Evolutionary conservation across 495 filamentous ascomycete species (phyloP), one percentile per base, ranked within the genome.

Genomic region (Penicillium waksmanii): DNA sequence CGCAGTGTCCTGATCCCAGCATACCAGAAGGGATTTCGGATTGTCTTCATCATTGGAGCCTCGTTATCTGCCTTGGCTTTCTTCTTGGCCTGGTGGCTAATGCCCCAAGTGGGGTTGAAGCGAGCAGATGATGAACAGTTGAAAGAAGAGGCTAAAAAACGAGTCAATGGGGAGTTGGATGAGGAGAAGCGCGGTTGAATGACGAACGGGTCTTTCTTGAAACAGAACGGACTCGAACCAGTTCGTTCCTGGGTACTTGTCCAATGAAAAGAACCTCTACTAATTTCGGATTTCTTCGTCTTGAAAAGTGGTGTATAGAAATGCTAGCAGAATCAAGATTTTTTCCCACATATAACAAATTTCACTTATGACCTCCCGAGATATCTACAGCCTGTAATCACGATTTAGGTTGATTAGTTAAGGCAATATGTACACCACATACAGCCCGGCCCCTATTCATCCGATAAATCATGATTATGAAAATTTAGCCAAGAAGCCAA

Each of bases 21-120:
- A 0, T 84, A 84, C 49, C 72, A 75, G 40, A 71, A 65, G 18
- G 82, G 80, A 2, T 84, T 84, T 53, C 68, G 75, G 13, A 76
- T 80, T 25, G 79, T 84, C 46, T 84, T 84, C 51, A 60, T 81
- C 6, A 67, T 82, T 3, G 77, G 79, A 3, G 80, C 81, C 6
- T 71, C 65, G 0, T 53, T 84, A 12, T 71, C 80, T n/a, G 77
- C 76, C 0, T 40, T 81, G 5, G 77, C 80, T 10, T 77, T 82
- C 51, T 49, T 76, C 10, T 49, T 84, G 31, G 73, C 81, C 10
- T 64, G 66, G 50, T 70, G 66, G 50, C 65, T 83, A 27, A 79
- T 84, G 71, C 79, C 77, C 7, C 78, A 83, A 53, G 68, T 83
- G 31, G 68, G 69, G 10, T 55, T 84, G 21, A 71, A 68, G 13